A percentile compares a stretch with the other conserved stretches of the same genome.
Conservation (phyloP, 2,329 filamentous ascomycete species). For the Alternaria brassicicola region DNA sequence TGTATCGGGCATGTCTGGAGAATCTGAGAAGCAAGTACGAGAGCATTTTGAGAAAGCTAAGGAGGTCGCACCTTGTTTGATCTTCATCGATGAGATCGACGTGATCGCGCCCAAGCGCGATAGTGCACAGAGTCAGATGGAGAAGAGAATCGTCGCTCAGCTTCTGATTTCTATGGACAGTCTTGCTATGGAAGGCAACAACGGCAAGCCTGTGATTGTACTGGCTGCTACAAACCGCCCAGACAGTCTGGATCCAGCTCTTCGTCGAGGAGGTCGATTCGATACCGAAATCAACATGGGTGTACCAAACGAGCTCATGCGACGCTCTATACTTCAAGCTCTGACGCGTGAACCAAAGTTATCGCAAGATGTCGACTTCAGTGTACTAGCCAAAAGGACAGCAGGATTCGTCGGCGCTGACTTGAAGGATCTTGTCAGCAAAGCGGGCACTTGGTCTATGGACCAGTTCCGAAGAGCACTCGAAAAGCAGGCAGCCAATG, state of each 20-base stretch:
- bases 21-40: slow-evolving; percentile 84
- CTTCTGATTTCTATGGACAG: slow-evolving; percentile 85
- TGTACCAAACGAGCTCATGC: slow-evolving; percentile 78
- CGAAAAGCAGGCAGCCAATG: slow-evolving; percentile 46
- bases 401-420: slow-evolving; percentile 94
- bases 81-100: slow-evolving; percentile 94
- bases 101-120: slow-evolving; percentile 87
- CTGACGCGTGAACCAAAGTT: slow-evolving; percentile 71
- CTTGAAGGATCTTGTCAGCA: slow-evolving; percentile 72
- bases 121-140: slow-evolving; percentile 83
- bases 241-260: slow-evolving; percentile 80
- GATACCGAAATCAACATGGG: slow-evolving; percentile 85
- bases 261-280: slow-evolving; percentile 77
- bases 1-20: slow-evolving; percentile 85
- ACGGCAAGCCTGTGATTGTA: slow-evolving; percentile 81
- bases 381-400: slow-evolving; percentile 77
- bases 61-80: slow-evolving; percentile 80
- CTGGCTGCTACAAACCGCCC: slow-evolving; percentile 89
- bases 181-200: slow-evolving; percentile 72
- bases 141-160: slow-evolving; percentile 83
- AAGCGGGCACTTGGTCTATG: slow-evolving; percentile 69
- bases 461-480: slow-evolving; percentile 63
- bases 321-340: slow-evolving; percentile 78
- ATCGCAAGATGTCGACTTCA: slow-evolving; percentile 73
- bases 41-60: slow-evolving; percentile 89